Evolutionary conservation across 2,329 filamentous ascomycete species (phyloP).

Genomic region (Paecilomyces sp.): DNA sequence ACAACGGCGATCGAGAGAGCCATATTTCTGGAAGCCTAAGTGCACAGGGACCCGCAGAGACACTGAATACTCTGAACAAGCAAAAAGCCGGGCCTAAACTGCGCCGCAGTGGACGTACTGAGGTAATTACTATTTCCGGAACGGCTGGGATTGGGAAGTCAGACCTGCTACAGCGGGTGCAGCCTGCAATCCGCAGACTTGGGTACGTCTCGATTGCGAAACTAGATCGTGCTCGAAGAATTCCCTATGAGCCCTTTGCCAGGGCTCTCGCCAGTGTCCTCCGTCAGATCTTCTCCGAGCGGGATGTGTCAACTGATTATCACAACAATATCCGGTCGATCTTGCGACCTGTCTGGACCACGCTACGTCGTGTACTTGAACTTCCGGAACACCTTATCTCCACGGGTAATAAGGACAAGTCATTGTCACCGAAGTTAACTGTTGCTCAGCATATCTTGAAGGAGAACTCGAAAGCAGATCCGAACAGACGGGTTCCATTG

Average conservation of each 20-base stretch:
- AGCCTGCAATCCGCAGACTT: slow-evolving; percentile 48
- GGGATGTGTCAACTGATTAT: slow-evolving; percentile 55
- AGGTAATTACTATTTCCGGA: slow-evolving; percentile 53
- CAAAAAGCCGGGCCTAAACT: slow-evolving; percentile 41
- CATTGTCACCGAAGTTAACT: slow-evolving; percentile 20
- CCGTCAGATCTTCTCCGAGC: slow-evolving; percentile 59
- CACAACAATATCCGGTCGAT: slow-evolving; percentile 51
- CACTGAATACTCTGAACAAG: slow-evolving; percentile 22
- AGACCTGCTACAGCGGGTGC: slow-evolving; percentile 52
- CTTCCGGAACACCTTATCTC: slow-evolving; percentile 59
- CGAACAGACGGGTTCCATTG: slow-evolving; percentile 21
- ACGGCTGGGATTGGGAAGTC: slow-evolving; percentile 55
- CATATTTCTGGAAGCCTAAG: slow-evolving; percentile 24
- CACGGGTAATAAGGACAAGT: slow-evolving; percentile 27
- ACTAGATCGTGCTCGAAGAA: slow-evolving; percentile 52
- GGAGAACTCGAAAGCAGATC: slow-evolving; percentile 21
- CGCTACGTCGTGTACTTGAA: slow-evolving; percentile 51
- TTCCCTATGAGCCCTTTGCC: slow-evolving; percentile 56
- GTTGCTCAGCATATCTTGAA: slow-evolving; percentile 23
- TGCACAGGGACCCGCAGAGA: slow-evolving; percentile 23
- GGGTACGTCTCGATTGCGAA: slow-evolving; percentile 56
- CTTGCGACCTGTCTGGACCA: slow-evolving; percentile 51
- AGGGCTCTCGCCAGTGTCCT: slow-evolving; percentile 55
- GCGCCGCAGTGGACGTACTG: slow-evolving; percentile 49
- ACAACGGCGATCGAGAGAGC: slow-evolving; percentile 31